Percentiles rank a stretch among this genome's conserved stretches.
These are phyloP conservation scores for Arabis hirsuta DNA, from an alignment of 345 rosid genomes.

Conservation along the genomic window DNA sequence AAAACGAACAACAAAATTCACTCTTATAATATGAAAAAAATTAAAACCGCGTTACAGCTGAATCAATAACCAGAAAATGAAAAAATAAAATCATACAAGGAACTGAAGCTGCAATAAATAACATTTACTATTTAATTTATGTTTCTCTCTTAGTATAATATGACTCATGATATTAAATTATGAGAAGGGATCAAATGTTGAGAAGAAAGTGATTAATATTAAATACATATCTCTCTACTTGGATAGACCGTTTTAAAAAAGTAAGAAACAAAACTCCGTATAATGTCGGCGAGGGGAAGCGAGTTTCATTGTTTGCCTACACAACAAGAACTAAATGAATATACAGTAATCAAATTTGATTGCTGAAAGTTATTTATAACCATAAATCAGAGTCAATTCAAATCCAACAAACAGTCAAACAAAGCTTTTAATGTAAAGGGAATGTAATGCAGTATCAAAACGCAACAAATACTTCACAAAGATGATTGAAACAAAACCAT, in stretches of 20 bases:
- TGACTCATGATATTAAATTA: neutral
- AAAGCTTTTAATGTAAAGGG: neutral
- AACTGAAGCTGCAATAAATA: neutral
- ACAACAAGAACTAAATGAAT: neutral
- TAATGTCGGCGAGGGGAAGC: neutral
- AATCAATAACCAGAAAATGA: neutral
- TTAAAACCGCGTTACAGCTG: constrained; percentile 31
- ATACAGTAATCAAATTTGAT: neutral
- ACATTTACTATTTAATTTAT: neutral
- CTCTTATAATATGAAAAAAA: neutral
- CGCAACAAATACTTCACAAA: constrained; percentile 25
- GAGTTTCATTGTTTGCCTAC: constrained; percentile 16
- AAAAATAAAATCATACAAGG: neutral
- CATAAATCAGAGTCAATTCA: neutral
- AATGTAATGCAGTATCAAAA: constrained; percentile 7
- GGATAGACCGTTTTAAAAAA: neutral
- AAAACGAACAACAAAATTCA: neutral
- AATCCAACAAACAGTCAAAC: constrained; percentile 28
- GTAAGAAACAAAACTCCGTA: neutral
- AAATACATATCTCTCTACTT: constrained; percentile 2
- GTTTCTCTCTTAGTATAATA: neutral
- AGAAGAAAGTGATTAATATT: neutral
- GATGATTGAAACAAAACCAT: constrained; percentile 10
- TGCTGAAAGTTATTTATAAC: neutral
- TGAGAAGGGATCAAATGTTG: neutral